phyloP scores from a whole-genome alignment of 1,139 yeast genomes.

The Blastobotrys niveus region DNA sequence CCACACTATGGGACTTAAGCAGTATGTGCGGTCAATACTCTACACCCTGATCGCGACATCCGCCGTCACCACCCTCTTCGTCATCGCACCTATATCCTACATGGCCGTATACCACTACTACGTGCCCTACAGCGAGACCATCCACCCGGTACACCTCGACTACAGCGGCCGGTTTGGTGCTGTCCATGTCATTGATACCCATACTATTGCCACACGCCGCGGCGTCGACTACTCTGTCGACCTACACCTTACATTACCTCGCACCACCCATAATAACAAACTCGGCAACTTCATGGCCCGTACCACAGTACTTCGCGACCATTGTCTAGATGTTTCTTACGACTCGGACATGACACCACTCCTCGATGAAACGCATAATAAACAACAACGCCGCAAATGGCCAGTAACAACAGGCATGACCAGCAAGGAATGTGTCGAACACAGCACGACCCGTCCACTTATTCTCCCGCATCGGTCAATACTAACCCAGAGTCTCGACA shows the following conservation, averaged over 20 bases:
- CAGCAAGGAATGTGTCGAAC: too few relatives aligned
- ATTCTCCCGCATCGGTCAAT: conserved; percentile 31
- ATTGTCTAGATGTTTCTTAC: not conserved
- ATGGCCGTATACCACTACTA: conserved; percentile 22
- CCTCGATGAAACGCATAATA: too few relatives aligned
- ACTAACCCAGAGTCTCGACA: conserved; percentile 28
- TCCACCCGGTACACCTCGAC: conserved; percentile 22
- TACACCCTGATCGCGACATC: conserved; percentile 17
- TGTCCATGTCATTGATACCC: not conserved
- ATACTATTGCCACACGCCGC: not conserved
- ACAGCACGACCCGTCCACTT: conserved; percentile 5
- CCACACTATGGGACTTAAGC: not conserved
- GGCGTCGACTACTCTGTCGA: conserved; percentile 27
- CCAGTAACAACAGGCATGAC: not conserved
- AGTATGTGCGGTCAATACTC: conserved; percentile 16
- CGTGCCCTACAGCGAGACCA: conserved; percentile 23
- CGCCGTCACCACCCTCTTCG: conserved; percentile 18
- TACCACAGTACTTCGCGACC: conserved; percentile 15
- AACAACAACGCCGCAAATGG: too few relatives aligned
- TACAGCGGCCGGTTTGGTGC: conserved; percentile 15
- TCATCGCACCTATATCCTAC: conserved; percentile 23
- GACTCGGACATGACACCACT: too few relatives aligned
- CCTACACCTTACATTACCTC: conserved; percentile 31
- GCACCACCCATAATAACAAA: conserved; percentile 27
- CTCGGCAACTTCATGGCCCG: conserved; percentile 35